Evolutionary conservation across 495 filamentous ascomycete genomes (phyloP).

Genomic region (Lophiotrema nucula): DNA sequence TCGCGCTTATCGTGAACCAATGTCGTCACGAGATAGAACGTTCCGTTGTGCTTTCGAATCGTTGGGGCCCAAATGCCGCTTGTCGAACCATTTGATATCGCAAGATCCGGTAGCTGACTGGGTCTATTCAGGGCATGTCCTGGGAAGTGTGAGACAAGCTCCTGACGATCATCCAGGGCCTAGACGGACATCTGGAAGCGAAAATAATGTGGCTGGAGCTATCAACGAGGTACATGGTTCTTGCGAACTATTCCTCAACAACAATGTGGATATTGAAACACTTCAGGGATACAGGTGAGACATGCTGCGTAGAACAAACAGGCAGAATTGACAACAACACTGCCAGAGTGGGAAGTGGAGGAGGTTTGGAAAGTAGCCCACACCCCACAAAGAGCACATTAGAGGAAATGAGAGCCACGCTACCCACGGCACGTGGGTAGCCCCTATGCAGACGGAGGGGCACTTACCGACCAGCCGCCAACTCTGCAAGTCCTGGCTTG

Average conservation of each 20-base stretch:
- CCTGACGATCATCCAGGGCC: neutral
- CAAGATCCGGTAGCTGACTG: constrained; percentile 26
- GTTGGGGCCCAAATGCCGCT: constrained; percentile 38
- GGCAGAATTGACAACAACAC: neutral
- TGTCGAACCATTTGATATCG: constrained; percentile 24
- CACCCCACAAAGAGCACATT: too few relatives aligned
- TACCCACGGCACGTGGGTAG: neutral
- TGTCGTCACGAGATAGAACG: constrained; percentile 37
- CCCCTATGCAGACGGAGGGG: neutral
- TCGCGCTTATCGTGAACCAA: constrained; percentile 29
- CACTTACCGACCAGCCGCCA: constrained; percentile 51
- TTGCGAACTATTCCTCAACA: neutral
- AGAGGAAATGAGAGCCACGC: too few relatives aligned
- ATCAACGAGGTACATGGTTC: neutral
- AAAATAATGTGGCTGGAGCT: constrained; percentile 2
- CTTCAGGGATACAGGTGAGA: neutral
- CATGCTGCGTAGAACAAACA: too few relatives aligned
- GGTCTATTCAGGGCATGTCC: constrained; percentile 31
- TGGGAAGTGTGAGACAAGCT: constrained; percentile 1
- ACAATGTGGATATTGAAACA: neutral
- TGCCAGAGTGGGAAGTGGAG: neutral
- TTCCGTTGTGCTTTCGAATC: constrained; percentile 32
- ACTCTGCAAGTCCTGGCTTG: constrained; percentile 51
- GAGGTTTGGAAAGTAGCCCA: neutral
- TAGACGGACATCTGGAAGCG: neutral